Percentiles rank a stretch among this genome's conserved stretches.
These are phyloP conservation scores for Alternaria angustiovoidea DNA, from an alignment of 2,329 filamentous ascomycete genomes.

Conservation along the genomic window DNA sequence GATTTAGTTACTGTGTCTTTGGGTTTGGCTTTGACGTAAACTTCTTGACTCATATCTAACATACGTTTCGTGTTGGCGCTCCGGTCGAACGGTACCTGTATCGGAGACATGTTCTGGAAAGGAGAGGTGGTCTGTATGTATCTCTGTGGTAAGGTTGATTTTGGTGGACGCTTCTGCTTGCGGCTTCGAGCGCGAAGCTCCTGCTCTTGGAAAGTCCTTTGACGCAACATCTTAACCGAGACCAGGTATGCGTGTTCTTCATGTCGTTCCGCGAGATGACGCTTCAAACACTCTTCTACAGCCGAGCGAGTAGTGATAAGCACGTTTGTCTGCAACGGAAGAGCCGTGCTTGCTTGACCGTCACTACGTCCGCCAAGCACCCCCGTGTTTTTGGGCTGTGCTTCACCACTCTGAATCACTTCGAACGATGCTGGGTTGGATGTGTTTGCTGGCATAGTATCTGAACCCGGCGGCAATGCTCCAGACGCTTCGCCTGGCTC, in stretches of 20 bases:
- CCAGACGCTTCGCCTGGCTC: not conserved
- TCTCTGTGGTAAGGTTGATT: slow-evolving; percentile 9
- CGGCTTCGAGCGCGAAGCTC: slow-evolving; percentile 18
- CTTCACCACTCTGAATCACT: not conserved
- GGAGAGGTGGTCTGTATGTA: slow-evolving; percentile 33
- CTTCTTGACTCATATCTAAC: slow-evolving; percentile 25
- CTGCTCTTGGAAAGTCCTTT: slow-evolving; percentile 33
- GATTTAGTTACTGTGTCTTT: slow-evolving; percentile 19
- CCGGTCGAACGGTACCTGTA: slow-evolving; percentile 21
- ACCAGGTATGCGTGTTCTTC: slow-evolving; percentile 28
- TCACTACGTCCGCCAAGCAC: not conserved
- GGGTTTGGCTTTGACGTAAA: slow-evolving; percentile 21
- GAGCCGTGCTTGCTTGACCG: not conserved
- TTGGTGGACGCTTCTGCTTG: not conserved
- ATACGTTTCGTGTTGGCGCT: slow-evolving; percentile 1
- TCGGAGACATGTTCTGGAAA: slow-evolving; percentile 30
- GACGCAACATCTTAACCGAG: slow-evolving; percentile 25
- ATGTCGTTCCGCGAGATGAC: slow-evolving; percentile 20
- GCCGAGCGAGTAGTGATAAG: slow-evolving; percentile 11
- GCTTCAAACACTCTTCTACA: slow-evolving; percentile 22
- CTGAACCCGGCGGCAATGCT: not conserved
- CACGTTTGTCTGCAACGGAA: slow-evolving; percentile 14
- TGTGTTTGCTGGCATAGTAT: not conserved
- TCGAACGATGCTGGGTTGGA: not conserved
- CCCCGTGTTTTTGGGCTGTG: not conserved